Evolutionary conservation across 495 filamentous ascomycete genomes (phyloP).

Genomic region (Emericellopsis terricola): DNA sequence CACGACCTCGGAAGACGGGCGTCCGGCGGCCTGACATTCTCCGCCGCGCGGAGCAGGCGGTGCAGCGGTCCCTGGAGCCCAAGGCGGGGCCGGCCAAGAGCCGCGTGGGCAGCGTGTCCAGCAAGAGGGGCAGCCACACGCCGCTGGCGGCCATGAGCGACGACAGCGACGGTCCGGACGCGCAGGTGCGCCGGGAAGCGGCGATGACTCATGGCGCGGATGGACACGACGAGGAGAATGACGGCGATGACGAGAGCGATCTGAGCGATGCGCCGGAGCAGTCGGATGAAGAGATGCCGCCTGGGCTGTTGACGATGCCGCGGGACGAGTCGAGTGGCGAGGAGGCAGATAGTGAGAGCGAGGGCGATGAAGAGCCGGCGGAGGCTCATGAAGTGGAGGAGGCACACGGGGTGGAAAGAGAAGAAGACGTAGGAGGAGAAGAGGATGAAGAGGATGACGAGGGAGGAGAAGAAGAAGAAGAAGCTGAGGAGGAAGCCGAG

Average conservation of each 20-base stretch:
- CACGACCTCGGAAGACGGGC: constrained; percentile 15
- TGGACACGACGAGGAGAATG: constrained; percentile 7
- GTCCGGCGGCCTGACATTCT: constrained; percentile 27
- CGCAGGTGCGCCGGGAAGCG: constrained; percentile 3
- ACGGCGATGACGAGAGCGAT: constrained; percentile 49
- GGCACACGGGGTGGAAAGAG: constrained; percentile 9
- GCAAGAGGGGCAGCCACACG: constrained; percentile 12
- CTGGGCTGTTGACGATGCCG: constrained; percentile 21
- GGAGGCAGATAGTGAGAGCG: constrained; percentile 11
- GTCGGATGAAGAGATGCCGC: constrained; percentile 26
- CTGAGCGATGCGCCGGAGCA: constrained; percentile 47
- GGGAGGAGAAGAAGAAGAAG: constrained; percentile 7
- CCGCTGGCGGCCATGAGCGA: constrained; percentile 9
- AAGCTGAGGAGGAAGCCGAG: constrained; percentile 10
- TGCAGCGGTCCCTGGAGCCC: constrained; percentile 22
- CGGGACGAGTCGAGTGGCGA: constrained; percentile 7
- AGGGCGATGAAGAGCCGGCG: constrained; percentile 8
- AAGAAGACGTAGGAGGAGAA: constrained; percentile 11
- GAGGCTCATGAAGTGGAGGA: constrained; percentile 8
- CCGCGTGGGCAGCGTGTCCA: constrained; percentile 20
- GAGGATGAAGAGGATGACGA: constrained; percentile 10
- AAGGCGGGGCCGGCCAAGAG: constrained; percentile 13
- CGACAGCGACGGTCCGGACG: constrained; percentile 8
- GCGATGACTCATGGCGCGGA: constrained; percentile 3
- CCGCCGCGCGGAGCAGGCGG: constrained; percentile 29